Base-by-base conservation (phyloP, 2,329 filamentous ascomycete genomes). In the Cytospora mali region DNA sequence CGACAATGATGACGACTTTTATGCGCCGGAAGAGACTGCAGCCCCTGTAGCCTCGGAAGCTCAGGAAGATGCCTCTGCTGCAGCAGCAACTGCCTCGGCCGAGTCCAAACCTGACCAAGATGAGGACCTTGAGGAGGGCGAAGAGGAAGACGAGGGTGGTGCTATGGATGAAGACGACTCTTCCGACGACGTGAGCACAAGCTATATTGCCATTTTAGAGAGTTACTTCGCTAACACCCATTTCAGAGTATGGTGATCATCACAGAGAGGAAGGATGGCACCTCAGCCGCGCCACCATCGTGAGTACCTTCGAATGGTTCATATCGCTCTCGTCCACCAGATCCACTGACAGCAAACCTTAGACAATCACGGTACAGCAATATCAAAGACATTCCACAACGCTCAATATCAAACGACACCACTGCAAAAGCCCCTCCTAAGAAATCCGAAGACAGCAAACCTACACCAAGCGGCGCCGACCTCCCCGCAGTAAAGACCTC, bases 401-500 rank as follows among this genome's bases (percentile, higher is more conserved):
- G 85, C 60, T 82, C 84, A 13, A 77, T 82, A 2, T 78, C 83
- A 3, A 84, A 77, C 67, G 84, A 86, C 55, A 74, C 76, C 25
- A 69, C 79, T 3, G 72, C 76, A 25, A 84, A 84, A 69, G 72
- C 79, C 18, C 72, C 77, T 4, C 72, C 79, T 0, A 68, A 74
- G 49, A 84, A 81, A 42, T 52, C 56, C 56, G 60, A 50, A 65
- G 58, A 60, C 39, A 28, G 35, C 21, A 62, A 54, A 23, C 53
- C 28, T 18, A 35, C 42, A 33, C 31, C 53, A n/a, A 57, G 53
- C 50, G 52, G 55, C 35, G 58, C 58, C 42, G 73, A 77, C 9
- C 67, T 74, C 16, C 78, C 88, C 69, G 79, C 95, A 74, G 79
- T 92, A 75, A 79, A 89, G 48, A 93, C 89, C 62, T 97, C 93